These are phyloP conservation scores for Aspergillus saccharolyticus DNA, from an alignment of 495 filamentous ascomycete species.

Conservation along the genomic window DNA sequence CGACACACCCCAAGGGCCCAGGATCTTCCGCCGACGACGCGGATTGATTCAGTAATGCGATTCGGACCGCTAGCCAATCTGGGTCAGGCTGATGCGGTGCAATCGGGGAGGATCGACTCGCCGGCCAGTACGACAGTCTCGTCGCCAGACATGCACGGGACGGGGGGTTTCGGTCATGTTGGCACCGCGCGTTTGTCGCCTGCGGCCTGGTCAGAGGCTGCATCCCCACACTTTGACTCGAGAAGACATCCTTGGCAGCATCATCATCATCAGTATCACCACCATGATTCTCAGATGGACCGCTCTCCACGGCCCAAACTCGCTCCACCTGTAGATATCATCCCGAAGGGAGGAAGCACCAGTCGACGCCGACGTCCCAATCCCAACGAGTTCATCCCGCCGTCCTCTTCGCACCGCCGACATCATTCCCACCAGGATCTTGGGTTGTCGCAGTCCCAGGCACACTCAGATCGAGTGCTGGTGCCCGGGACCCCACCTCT, in stretches of 20 bases:
- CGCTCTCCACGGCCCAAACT: conserved; percentile 32
- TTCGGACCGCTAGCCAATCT: neutral
- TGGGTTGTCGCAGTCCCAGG: conserved; percentile 12
- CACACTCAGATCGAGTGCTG: conserved; percentile 20
- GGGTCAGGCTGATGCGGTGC: conserved; percentile 8
- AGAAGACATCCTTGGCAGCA: conserved; percentile 11
- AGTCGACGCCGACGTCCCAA: conserved; percentile 34
- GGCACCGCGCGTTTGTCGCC: conserved; percentile 11
- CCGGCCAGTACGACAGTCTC: conserved; percentile 21
- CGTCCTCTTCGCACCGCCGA: conserved; percentile 28
- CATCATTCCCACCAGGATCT: conserved; percentile 37
- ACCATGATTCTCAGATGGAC: conserved; percentile 14
- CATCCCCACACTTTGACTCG: neutral
- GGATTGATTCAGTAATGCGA: conserved; percentile 4
- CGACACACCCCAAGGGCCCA: conserved; percentile 67
- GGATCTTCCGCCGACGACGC: conserved; percentile 54
- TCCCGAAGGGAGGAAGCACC: conserved; percentile 20
- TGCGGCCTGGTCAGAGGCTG: conserved; percentile 8
- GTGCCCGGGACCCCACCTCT: conserved; percentile 32
- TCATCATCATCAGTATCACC: conserved; percentile 15
- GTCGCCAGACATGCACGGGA: conserved; percentile 13
- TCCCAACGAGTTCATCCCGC: conserved; percentile 30
- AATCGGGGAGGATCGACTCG: conserved; percentile 10
- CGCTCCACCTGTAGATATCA: conserved; percentile 58
- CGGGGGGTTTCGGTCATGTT: conserved; percentile 3